These are phyloP conservation scores for Fusarium palustre DNA, from an alignment of 2,329 filamentous ascomycete species.

Conservation along the genomic window DNA sequence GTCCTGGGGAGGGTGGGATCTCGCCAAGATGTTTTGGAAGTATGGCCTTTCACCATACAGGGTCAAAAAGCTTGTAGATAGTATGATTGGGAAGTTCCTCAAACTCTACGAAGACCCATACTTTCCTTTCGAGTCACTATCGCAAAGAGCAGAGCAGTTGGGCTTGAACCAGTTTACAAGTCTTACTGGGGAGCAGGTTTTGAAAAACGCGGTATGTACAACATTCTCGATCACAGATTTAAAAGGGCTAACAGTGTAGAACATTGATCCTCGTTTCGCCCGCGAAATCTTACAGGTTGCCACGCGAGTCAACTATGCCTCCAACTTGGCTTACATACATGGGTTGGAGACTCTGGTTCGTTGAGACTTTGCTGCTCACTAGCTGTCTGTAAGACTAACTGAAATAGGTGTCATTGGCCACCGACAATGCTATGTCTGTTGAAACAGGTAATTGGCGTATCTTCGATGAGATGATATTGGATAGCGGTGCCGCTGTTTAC, in stretches of 20 bases:
- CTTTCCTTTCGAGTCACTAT: conserved; percentile 86
- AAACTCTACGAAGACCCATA: conserved; percentile 82
- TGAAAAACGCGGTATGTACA: conserved; percentile 68
- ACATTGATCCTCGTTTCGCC: conserved; percentile 73
- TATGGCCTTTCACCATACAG: conserved; percentile 84
- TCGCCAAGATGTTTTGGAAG: conserved; percentile 82
- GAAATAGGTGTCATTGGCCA: conserved; percentile 82
- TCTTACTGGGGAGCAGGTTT: conserved; percentile 78
- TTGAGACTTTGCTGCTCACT: neutral
- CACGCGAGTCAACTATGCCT: conserved; percentile 94
- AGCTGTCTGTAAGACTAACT: conserved; percentile 9
- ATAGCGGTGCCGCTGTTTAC: conserved; percentile 69
- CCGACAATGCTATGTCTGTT: conserved; percentile 83
- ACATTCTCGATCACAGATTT: too few species aligned
- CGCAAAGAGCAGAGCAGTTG: conserved; percentile 73
- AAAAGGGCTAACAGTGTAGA: conserved; percentile 45
- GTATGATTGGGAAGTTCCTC: conserved; percentile 78
- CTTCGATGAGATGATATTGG: conserved; percentile 82
- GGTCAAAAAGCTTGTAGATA: conserved; percentile 78
- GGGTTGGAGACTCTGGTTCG: conserved; percentile 84
- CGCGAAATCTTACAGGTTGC: conserved; percentile 89
- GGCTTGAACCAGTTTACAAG: conserved; percentile 75
- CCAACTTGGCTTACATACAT: conserved; percentile 87
- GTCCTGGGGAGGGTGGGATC: conserved; percentile 91
- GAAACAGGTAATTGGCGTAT: conserved; percentile 94